These are phyloP conservation scores for Colletotrichum lupini DNA, from an alignment of 2,329 filamentous ascomycete genomes.

Conservation along the genomic window DNA sequence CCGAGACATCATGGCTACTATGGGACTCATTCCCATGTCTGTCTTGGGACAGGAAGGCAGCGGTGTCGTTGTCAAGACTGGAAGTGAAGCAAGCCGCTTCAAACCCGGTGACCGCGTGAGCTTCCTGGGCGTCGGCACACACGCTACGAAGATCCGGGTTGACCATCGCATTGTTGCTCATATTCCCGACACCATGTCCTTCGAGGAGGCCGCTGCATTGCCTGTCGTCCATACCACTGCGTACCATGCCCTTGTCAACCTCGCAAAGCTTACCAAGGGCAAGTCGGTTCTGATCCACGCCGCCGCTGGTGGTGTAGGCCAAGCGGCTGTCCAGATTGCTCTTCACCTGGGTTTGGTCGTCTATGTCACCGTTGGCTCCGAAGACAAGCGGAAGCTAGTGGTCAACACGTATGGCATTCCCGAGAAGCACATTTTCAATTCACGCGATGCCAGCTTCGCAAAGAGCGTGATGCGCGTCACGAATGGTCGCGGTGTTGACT, in stretches of 20 bases:
- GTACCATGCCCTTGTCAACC: slow-evolving; percentile 43
- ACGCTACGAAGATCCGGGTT: neutral
- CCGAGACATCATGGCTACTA: slow-evolving; percentile 47
- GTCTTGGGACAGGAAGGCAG: slow-evolving; percentile 42
- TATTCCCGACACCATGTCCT: slow-evolving; percentile 48
- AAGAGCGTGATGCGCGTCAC: slow-evolving; percentile 39
- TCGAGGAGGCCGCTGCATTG: slow-evolving; percentile 45
- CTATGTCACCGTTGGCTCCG: slow-evolving; percentile 45
- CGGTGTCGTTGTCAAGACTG: slow-evolving; percentile 38
- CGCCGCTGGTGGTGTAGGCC: slow-evolving; percentile 42
- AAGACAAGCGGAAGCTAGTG: slow-evolving; percentile 43
- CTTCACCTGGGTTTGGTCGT: slow-evolving; percentile 45
- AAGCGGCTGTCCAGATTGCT: slow-evolving; percentile 41
- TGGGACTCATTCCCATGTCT: slow-evolving; percentile 39
- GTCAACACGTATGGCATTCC: slow-evolving; percentile 41
- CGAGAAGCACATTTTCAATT: slow-evolving; percentile 44
- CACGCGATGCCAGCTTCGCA: slow-evolving; percentile 43
- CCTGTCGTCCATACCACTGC: slow-evolving; percentile 48
- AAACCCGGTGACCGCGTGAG: slow-evolving; percentile 26
- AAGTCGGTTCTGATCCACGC: slow-evolving; percentile 43
- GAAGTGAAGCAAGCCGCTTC: slow-evolving; percentile 32
- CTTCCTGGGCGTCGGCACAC: slow-evolving; percentile 25
- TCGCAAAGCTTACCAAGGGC: slow-evolving; percentile 41
- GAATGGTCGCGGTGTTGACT: slow-evolving; percentile 41
- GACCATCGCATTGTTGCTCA: slow-evolving; percentile 33